Conservation (phyloP, 1,139 yeast species). For the Lodderomyces elongisporus region DNA sequence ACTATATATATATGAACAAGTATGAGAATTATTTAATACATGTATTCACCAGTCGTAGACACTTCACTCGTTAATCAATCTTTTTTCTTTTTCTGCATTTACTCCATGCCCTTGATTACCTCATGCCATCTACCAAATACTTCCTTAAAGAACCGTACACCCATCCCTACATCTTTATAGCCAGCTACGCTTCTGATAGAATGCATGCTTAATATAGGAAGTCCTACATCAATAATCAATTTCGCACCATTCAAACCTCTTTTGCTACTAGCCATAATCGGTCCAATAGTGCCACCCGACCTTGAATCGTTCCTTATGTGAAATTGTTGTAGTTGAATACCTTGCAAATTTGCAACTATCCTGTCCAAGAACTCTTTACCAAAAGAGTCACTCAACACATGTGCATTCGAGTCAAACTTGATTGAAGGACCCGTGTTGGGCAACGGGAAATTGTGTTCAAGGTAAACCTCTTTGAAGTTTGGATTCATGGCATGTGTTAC, state of each 20-base stretch:
- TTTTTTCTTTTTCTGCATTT: too few relatives aligned
- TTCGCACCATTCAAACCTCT: constrained; percentile 57
- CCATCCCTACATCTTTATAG: too few relatives aligned
- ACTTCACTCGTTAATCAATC: too few relatives aligned
- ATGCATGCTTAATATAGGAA: constrained; percentile 79
- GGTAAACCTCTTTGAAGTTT: too few relatives aligned
- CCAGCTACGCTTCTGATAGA: constrained; percentile 75
- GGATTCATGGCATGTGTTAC: too few relatives aligned
- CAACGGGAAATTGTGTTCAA: too few relatives aligned
- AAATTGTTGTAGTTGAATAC: constrained; percentile 50
- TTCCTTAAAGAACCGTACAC: too few relatives aligned
- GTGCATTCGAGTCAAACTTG: constrained; percentile 70
- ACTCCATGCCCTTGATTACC: too few relatives aligned
- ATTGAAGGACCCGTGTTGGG: constrained; percentile 72
- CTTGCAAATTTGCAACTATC: constrained; percentile 53
- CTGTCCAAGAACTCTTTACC: constrained; percentile 64
- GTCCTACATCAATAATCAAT: constrained; percentile 67
- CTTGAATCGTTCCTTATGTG: constrained; percentile 42
- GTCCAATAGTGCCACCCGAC: constrained; percentile 72
- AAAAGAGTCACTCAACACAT: constrained; percentile 75
- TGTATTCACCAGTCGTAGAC: too few relatives aligned
- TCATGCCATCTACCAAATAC: too few relatives aligned
- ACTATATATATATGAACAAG: too few relatives aligned
- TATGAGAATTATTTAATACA: too few relatives aligned
- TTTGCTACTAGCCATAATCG: constrained; percentile 47